Conservation (phyloP, 2,329 filamentous ascomycete genomes). For the Fusarium oxysporum region DNA sequence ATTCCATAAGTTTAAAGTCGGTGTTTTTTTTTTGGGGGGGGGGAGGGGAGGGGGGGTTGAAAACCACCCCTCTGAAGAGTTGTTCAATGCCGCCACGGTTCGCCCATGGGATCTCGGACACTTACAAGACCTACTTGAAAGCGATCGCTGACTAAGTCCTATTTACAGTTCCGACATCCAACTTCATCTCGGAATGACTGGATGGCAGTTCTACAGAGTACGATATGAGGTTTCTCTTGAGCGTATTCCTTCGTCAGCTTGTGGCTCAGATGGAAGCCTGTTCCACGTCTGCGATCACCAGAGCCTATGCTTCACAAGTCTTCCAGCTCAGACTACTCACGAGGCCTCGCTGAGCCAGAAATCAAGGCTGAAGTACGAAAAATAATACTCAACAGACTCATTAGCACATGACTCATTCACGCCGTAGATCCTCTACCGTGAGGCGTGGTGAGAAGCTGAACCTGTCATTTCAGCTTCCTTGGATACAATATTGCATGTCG, state of each 20-base stretch:
- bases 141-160: neutral
- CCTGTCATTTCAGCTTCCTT: neutral
- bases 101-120: neutral
- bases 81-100: neutral
- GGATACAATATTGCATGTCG: neutral
- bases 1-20: too few relatives aligned
- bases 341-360: neutral
- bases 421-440: neutral
- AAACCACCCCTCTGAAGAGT: neutral
- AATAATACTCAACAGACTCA: neutral
- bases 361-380: neutral
- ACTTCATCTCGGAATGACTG: neutral
- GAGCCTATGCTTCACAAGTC: neutral
- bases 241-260: neutral
- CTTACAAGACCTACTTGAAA: neutral
- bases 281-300: neutral
- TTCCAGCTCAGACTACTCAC: neutral
- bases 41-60: neutral
- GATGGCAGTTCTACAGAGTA: neutral
- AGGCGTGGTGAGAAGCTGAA: neutral
- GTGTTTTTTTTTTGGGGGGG: too few relatives aligned
- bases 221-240: neutral
- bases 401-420: neutral
- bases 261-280: neutral
- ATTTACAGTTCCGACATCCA: neutral